Evolutionary conservation across 495 filamentous ascomycete genomes (phyloP), one percentile per base, ranked within the genome.

Genomic region (Rhizodiscina lignyota): DNA sequence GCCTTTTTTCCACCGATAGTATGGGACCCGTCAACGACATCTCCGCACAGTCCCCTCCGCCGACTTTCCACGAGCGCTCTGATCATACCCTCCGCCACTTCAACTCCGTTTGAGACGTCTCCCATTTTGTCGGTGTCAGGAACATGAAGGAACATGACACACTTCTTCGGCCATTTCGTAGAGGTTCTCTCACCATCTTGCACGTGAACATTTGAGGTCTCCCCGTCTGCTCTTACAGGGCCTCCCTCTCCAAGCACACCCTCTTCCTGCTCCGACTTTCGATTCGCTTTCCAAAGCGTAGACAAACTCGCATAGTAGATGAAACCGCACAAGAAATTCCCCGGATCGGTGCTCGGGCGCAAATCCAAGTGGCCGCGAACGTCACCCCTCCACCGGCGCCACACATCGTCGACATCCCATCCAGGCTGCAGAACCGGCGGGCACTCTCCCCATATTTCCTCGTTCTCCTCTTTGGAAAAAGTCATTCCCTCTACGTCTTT

Each of bases 251-350:
- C 13, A 1, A 22, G 60, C 24, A 8, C 24, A 8, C 24, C 50
- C 16, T 61, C 60, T 4, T 59, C 56, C 53, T 61, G 64, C 32
- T 59, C 52, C 15, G 72, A 56, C 39, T 58, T 3, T 34, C 24
- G 24, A 13, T 27, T 13, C 30, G 30, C 30, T 8, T 8, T 8
- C 30, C 30, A 52, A 26, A 46, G 54, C 34, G 49, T 52, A 15
- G 74, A 66, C 51, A 93, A 46, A 41, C 71, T 80, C 4, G 76
- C 76, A 57, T 74, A 91, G 54, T 81, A 89, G 32, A 79, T 85
- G 49, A 85, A 93, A 45, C 87, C 84, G 51, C 84, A 93, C 12
- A 87, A 60, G 48, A 78, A 93, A 30, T 70, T 74, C 0, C 84
- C 83, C 0, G 83, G 77, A 48, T 91, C 77, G 29, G 75, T 69